These are phyloP conservation scores for Diaporthe batatas DNA, from an alignment of 2,329 filamentous ascomycete genomes.

Conservation along the genomic window DNA sequence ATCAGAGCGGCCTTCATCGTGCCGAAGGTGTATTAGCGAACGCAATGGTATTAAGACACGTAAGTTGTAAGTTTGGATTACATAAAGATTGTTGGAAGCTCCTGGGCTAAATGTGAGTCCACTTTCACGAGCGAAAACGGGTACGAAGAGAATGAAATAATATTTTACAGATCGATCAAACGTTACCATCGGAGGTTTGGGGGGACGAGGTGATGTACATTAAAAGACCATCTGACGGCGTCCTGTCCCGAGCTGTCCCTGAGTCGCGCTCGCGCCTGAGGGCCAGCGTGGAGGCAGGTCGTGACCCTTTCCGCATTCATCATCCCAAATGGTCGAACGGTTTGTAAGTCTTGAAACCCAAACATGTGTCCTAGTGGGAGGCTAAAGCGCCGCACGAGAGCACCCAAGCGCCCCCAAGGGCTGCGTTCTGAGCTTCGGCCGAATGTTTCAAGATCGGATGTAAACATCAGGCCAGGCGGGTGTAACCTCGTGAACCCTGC, in stretches of 20 bases:
- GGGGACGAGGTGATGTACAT: too few species aligned
- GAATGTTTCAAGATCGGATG: constrained; percentile 31
- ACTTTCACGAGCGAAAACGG: constrained; percentile 15
- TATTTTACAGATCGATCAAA: constrained; percentile 8
- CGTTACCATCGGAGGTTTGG: too few species aligned
- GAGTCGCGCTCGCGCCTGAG: background rate
- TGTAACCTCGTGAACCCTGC: background rate
- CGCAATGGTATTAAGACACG: background rate
- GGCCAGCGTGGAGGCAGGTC: background rate
- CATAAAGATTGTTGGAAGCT: constrained; percentile 19
- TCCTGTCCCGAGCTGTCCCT: background rate
- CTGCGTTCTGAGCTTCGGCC: constrained; percentile 28
- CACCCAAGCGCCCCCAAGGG: background rate
- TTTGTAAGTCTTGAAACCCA: constrained; percentile 23
- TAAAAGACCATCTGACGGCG: background rate
- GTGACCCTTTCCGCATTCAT: constrained; percentile 8
- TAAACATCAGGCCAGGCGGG: constrained; percentile 24
- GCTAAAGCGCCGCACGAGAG: constrained; percentile 1
- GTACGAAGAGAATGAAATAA: constrained; percentile 22
- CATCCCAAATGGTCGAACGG: constrained; percentile 14
- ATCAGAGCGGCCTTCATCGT: constrained; percentile 5
- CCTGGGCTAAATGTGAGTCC: constrained; percentile 23
- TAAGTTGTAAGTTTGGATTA: background rate
- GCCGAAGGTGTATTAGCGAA: background rate
- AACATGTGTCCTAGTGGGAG: constrained; percentile 7